Evolutionary conservation across 2,329 filamentous ascomycete species (phyloP).

Genomic region (Aureobasidium namibiae): DNA sequence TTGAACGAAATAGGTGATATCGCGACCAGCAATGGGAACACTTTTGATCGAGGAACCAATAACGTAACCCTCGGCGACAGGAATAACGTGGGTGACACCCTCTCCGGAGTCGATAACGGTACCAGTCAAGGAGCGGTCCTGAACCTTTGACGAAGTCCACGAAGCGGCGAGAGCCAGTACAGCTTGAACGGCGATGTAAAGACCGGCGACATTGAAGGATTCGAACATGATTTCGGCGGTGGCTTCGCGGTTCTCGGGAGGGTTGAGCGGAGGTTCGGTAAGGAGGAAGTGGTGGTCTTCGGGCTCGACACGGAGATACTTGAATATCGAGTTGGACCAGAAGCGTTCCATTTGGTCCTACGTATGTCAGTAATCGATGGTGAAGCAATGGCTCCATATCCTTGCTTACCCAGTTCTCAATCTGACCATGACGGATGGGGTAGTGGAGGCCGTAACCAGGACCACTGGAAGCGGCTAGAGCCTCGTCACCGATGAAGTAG

Average conservation of each 20-base stretch:
- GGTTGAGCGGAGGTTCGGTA: slow-evolving; percentile 89
- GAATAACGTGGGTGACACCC: slow-evolving; percentile 97
- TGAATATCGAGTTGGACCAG: slow-evolving; percentile 99
- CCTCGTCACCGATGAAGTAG: slow-evolving; percentile 98
- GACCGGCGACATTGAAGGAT: slow-evolving; percentile 97
- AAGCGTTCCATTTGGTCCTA: slow-evolving; percentile 99
- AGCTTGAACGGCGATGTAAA: slow-evolving; percentile 97
- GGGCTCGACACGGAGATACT: slow-evolving; percentile 94
- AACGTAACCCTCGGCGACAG: slow-evolving; percentile 96
- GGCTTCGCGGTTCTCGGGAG: slow-evolving; percentile 96
- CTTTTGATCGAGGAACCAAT: slow-evolving; percentile 99
- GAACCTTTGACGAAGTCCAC: slow-evolving; percentile 97
- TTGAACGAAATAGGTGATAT: slow-evolving; percentile 98
- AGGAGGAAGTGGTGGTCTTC: slow-evolving; percentile 98
- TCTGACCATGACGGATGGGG: slow-evolving; percentile 93
- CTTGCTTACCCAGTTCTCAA: slow-evolving; percentile 85
- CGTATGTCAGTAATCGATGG: slow-evolving; percentile 15
- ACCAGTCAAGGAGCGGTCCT: slow-evolving; percentile 88
- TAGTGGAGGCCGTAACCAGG: slow-evolving; percentile 96
- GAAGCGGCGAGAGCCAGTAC: slow-evolving; percentile 93
- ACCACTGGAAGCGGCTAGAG: slow-evolving; percentile 71
- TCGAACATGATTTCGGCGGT: slow-evolving; percentile 99
- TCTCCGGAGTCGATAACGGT: slow-evolving; percentile 98
- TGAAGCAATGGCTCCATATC: neutral
- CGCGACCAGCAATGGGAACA: slow-evolving; percentile 93